Evolutionary conservation across 306 rosid genomes (phyloP).

Genomic region (Rubus parviflorus): DNA sequence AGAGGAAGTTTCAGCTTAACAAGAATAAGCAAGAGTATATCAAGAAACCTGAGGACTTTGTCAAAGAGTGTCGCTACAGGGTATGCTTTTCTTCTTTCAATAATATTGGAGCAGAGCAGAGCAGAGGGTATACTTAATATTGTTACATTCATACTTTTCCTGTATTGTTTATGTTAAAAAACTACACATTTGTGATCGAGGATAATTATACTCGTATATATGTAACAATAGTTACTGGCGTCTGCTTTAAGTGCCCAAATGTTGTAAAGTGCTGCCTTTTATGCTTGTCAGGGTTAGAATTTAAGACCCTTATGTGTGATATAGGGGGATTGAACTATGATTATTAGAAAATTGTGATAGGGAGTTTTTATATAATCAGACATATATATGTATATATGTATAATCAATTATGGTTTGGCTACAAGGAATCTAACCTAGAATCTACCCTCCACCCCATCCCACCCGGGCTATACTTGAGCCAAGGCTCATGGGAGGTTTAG

Average conservation of each 20-base stretch:
- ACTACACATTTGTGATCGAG: no score
- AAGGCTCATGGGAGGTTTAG: background rate
- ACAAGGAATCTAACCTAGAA: background rate
- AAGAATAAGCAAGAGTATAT: slow-evolving; percentile 48
- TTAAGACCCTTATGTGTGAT: background rate
- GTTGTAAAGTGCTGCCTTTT: background rate
- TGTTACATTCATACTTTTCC: background rate
- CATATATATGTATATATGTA: background rate
- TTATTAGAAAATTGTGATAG: background rate
- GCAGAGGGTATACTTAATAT: background rate
- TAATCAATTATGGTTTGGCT: background rate
- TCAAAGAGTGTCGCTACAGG: slow-evolving; percentile 60
- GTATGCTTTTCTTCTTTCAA: slow-evolving; percentile 34
- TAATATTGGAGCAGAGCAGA: slow-evolving; percentile 41
- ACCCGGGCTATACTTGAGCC: background rate
- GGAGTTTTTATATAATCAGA: no score
- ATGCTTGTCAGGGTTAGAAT: background rate
- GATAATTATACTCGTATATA: no score
- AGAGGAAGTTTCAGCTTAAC: slow-evolving; percentile 37
- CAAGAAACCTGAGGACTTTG: slow-evolving; percentile 78
- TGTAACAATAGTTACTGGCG: no score
- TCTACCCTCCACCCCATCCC: no score
- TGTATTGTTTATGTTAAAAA: background rate
- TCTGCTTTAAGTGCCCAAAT: background rate
- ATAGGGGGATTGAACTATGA: background rate